Conservation (phyloP, 176 grass and related monocot species). For the Typha latifolia region DNA sequence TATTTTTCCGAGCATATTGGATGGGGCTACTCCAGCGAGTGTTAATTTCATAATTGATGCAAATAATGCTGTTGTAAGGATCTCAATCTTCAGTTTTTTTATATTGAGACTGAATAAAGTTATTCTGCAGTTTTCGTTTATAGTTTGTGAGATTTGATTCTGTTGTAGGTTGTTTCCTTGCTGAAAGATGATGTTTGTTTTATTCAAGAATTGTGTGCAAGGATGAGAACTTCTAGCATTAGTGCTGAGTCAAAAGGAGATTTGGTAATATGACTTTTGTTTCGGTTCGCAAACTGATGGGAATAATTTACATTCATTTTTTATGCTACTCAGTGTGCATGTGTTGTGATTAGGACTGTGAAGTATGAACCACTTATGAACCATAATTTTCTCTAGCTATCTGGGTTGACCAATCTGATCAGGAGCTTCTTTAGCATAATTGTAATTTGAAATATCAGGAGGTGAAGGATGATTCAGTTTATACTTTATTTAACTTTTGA, state of each 20-base stretch:
- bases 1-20: slow-evolving; percentile 76
- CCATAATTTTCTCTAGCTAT: no score
- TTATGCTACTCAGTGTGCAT: not conserved
- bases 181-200: slow-evolving; percentile 88
- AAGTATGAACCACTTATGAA: no score
- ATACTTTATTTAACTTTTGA: no score
- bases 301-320: not conserved
- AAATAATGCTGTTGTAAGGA: slow-evolving; percentile 86
- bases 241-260: slow-evolving; percentile 69
- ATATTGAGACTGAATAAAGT: slow-evolving; percentile 5
- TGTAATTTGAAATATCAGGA: no score
- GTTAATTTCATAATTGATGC: slow-evolving; percentile 80
- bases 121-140: slow-evolving; percentile 7
- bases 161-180: slow-evolving; percentile 80
- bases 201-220: slow-evolving; percentile 81
- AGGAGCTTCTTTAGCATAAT: no score
- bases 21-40: slow-evolving; percentile 66
- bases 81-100: slow-evolving; percentile 16
- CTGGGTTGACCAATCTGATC: no score
- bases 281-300: slow-evolving; percentile 6
- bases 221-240: slow-evolving; percentile 55
- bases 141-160: slow-evolving; percentile 20
- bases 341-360: no score
- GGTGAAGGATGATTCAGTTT: no score
- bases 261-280: slow-evolving; percentile 44